Percentiles rank a stretch among this genome's conserved stretches.
These are phyloP conservation scores for Diaporthe citri DNA, from an alignment of 2,329 filamentous ascomycete genomes.

Conservation along the genomic window DNA sequence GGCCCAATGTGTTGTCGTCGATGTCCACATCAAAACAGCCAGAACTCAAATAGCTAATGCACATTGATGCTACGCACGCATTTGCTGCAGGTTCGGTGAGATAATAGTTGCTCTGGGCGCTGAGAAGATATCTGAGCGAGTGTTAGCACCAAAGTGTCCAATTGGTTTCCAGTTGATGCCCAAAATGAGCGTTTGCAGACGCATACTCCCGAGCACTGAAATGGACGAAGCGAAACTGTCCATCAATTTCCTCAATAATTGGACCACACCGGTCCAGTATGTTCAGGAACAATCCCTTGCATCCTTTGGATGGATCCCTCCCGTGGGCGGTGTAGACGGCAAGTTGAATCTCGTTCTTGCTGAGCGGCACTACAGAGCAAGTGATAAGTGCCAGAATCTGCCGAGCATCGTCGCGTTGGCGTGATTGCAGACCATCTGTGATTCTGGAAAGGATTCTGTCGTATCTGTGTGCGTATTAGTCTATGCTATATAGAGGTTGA, in stretches of 20 bases:
- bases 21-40: neutral
- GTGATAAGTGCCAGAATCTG: neutral
- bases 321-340: neutral
- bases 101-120: neutral
- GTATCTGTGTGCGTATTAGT: neutral
- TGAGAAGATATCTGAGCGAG: neutral
- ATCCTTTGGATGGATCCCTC: neutral
- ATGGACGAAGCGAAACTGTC: neutral
- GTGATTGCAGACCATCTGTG: neutral
- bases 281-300: neutral
- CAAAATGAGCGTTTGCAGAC: neutral
- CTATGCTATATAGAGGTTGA: rapidly evolving
- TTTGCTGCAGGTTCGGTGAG: neutral
- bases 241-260: neutral
- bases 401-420: neutral
- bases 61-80: neutral
- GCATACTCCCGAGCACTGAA: neutral
- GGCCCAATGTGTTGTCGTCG: neutral
- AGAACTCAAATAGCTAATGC: neutral
- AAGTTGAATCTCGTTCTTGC: constrained; percentile 2
- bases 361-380: neutral
- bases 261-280: neutral
- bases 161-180: neutral
- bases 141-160: neutral
- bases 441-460: neutral